A percentile compares a stretch with the other conserved stretches of the same genome.
phyloP scores from a whole-genome alignment of 1,284 basidiomycete genomes.

The Rugosomyces carneus region DNA sequence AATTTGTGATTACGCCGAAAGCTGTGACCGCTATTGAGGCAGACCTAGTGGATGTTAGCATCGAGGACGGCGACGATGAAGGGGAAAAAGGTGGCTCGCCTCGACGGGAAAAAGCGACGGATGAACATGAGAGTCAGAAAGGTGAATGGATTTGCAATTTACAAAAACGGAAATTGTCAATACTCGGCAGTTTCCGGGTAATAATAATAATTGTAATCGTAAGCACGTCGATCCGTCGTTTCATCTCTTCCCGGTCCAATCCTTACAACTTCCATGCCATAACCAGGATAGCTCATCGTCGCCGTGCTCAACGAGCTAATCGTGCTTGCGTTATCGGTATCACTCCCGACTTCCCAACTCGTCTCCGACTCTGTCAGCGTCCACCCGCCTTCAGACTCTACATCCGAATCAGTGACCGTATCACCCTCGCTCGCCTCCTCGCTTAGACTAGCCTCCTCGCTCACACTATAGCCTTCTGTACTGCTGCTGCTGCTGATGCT shows the following conservation, averaged over 20 bases:
- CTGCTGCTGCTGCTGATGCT: too few relatives aligned
- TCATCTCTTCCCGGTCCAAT: not conserved
- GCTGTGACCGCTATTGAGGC: slow-evolving; percentile 51
- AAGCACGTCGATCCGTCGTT: not conserved
- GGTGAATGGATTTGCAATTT: too few relatives aligned
- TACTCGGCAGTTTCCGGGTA: too few relatives aligned
- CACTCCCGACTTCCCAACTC: not conserved
- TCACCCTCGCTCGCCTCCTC: too few relatives aligned
- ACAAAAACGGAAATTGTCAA: too few relatives aligned
- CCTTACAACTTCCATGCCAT: not conserved
- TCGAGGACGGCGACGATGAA: slow-evolving; percentile 3
- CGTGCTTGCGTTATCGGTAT: slow-evolving; percentile 1
- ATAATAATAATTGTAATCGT: not conserved
- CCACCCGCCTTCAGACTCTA: slow-evolving; percentile 1
- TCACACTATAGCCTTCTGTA: too few relatives aligned
- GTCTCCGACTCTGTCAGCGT: too few relatives aligned
- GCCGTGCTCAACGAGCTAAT: slow-evolving; percentile 4
- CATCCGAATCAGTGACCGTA: too few relatives aligned
- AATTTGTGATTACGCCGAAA: slow-evolving; percentile 50
- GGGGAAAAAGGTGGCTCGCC: slow-evolving; percentile 4
- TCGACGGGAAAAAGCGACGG: slow-evolving; percentile 11
- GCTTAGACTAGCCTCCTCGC: too few relatives aligned
- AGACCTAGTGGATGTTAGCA: slow-evolving; percentile 36
- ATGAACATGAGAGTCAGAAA: slow-evolving; percentile 13
- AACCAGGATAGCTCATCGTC: not conserved